Percentiles rank a stretch among this genome's conserved stretches.
These are phyloP conservation scores for Rasamsonia emersonii DNA, from an alignment of 2,329 filamentous ascomycete species.

Conservation along the genomic window DNA sequence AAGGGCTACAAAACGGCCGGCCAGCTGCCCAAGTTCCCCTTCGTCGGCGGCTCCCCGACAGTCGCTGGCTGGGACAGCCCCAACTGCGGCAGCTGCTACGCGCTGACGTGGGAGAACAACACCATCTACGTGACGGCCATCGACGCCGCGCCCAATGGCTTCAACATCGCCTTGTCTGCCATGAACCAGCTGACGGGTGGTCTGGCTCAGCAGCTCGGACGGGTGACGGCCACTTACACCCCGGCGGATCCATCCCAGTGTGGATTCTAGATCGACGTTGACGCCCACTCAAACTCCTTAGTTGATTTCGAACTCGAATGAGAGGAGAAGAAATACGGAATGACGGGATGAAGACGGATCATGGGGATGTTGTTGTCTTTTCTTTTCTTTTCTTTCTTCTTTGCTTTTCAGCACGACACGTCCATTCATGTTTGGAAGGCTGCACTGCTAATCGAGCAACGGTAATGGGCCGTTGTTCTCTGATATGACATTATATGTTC, in stretches of 20 bases:
- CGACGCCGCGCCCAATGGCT: conserved; percentile 37
- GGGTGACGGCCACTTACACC: conserved; percentile 27
- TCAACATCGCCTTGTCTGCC: conserved; percentile 42
- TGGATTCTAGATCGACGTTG: conserved; percentile 6
- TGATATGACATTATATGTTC: too few relatives aligned
- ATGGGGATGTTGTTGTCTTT: too few relatives aligned
- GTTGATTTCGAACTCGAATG: too few relatives aligned
- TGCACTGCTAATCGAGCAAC: too few relatives aligned
- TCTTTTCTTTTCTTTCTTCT: too few relatives aligned
- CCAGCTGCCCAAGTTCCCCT: conserved; percentile 38
- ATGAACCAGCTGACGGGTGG: conserved; percentile 43
- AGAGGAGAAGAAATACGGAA: too few relatives aligned
- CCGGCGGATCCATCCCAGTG: conserved; percentile 11
- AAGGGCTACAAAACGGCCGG: conserved; percentile 34
- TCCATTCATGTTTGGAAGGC: too few relatives aligned
- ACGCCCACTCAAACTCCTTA: too few relatives aligned
- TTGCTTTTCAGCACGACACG: too few relatives aligned
- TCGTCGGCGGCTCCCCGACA: conserved; percentile 42
- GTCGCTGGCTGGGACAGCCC: conserved; percentile 38
- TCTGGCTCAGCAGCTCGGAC: conserved; percentile 36
- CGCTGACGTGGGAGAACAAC: conserved; percentile 38
- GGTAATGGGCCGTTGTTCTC: too few relatives aligned
- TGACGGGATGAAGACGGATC: too few relatives aligned
- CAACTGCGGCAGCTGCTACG: conserved; percentile 47
- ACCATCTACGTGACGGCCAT: conserved; percentile 42